Evolutionary conservation across 495 filamentous ascomycete species (phyloP), one percentile per base, ranked within the genome.

Genomic region (Endocarpon pusillum): DNA sequence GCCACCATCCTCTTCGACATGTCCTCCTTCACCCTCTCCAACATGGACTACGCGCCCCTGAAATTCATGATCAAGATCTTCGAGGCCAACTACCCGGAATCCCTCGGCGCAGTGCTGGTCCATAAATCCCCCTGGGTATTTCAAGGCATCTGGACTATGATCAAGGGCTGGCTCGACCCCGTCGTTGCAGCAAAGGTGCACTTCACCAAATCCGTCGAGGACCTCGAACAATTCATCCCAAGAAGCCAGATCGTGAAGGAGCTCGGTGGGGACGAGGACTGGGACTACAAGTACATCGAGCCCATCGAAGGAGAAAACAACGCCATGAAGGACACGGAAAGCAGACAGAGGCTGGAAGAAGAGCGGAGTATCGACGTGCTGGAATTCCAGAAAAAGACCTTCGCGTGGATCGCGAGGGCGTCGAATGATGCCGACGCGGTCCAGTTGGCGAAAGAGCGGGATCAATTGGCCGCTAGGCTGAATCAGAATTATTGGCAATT

Each of bases 41-140:
- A 97, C 53, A 94, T 97, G 89, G 89, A 97, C 49, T 96, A 96
- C 49, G 70, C 81, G 0, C 89, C 89, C 0, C 83, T 97, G 17
- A 96, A 87, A 47, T 96, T 94, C 62, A 92, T 97, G 72, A 94
- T 96, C 61, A 93, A 93, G 59, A 93, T 84, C 56, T 97, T 97
- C 51, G 91, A 96, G 59, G 91, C 89, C 33, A 96, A 97, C 55
- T 97, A 96, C 49, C 89, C 91, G 18, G 91, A 96, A 51, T 81
- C 69, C 33, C 64, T 97, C 0, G 89, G 91, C 30, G 62, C 81
- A 4, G 85, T 96, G 4, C 74, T 96, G n/a, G 81, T 97, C 21
- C 85, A 97, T 60, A 93, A 94, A 53, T 75, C 89, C 0, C 89
- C 89, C 3, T 97, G 87, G 89, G 60, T 96, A 23, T 97, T 97